Evolutionary conservation across 495 filamentous ascomycete species (phyloP).

Genomic region (Aspergillus diversus): DNA sequence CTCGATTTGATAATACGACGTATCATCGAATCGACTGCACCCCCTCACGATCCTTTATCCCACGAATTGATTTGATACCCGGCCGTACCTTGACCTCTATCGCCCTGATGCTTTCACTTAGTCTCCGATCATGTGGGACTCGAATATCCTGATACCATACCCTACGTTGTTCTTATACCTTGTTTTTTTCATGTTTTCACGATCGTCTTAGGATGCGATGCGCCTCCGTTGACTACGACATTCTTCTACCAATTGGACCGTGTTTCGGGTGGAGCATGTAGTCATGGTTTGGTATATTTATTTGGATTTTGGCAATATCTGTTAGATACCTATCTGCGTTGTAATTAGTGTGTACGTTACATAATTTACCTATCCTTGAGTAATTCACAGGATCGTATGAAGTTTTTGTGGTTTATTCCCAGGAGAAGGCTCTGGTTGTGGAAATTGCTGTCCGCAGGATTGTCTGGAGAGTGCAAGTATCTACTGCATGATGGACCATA

Average conservation of each 20-base stretch:
- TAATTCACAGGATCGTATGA: constrained; percentile 2
- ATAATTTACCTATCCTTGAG: background rate
- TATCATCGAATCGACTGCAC: background rate
- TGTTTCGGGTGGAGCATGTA: constrained; percentile 15
- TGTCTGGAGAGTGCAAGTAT: too few relatives aligned
- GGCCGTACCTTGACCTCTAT: background rate
- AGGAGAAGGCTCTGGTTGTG: too few relatives aligned
- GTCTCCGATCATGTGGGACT: background rate
- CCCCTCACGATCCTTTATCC: constrained; percentile 11
- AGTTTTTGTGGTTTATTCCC: background rate
- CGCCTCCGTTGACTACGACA: constrained; percentile 21
- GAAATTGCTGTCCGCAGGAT: too few relatives aligned
- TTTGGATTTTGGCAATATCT: background rate
- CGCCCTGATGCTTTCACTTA: background rate
- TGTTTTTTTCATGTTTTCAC: constrained; percentile 21
- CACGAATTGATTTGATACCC: constrained; percentile 17
- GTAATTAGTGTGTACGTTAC: constrained; percentile 33
- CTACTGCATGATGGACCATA: too few relatives aligned
- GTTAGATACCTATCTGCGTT: constrained; percentile 48
- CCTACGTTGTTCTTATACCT: constrained; percentile 3
- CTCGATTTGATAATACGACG: background rate
- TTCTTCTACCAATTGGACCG: constrained; percentile 17
- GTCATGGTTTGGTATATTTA: constrained; percentile 21
- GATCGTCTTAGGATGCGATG: constrained; percentile 23
- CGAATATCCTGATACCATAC: constrained; percentile 1